Base-by-base conservation (phyloP, 495 filamentous ascomycete genomes). In the Bacidia gigantensis region DNA sequence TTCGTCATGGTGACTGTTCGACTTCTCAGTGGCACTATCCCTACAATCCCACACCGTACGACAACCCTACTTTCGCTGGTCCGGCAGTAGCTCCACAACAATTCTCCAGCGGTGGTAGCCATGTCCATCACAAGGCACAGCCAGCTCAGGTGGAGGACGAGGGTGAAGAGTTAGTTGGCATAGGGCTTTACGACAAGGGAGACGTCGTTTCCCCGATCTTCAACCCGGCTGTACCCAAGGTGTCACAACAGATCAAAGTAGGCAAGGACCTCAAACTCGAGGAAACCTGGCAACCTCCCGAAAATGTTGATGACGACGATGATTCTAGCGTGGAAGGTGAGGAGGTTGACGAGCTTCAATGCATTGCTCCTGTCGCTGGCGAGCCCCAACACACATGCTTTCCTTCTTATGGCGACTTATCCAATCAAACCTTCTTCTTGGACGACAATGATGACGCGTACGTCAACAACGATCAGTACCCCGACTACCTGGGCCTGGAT, bases 191-290 rank as follows among this genome's bases (percentile, higher is more conserved):
- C 67, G 86, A 84, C 60, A 65, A 77, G 26, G 81, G 82, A 7
- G 77, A 75, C 32, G 66, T 17, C 24, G 42, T 73, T 72, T 26
- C 70, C 73, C 3, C 72, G 73, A 17, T 60, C 29, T 62, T 59
- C 11, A 66, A 60, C 60, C 63, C 65, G 24, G 59, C 51, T 18
- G 29, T 14, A 14, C 14, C 14, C 14, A 14, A 35, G 14, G 7
- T 5, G 29, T 14, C 14, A 35, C 53, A 52, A 11, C 64, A 64
- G 57, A 42, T 50, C 35, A 63, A 57, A 3, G 66, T 70, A 11
- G 84, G 85, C 40, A 85, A 85, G 60, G 86, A 85, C 0, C 65
- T 89, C 58, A 93, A 89, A 60, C 69, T 93, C 12, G 86, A 89
- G 68, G 86, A 90, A 55, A 82, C 82, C 3, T 93, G 86, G 74